Evolutionary conservation across 2,329 filamentous ascomycete species (phyloP), one percentile per base, ranked within the genome.

Genomic region (Apiospora kogelbergensis): DNA sequence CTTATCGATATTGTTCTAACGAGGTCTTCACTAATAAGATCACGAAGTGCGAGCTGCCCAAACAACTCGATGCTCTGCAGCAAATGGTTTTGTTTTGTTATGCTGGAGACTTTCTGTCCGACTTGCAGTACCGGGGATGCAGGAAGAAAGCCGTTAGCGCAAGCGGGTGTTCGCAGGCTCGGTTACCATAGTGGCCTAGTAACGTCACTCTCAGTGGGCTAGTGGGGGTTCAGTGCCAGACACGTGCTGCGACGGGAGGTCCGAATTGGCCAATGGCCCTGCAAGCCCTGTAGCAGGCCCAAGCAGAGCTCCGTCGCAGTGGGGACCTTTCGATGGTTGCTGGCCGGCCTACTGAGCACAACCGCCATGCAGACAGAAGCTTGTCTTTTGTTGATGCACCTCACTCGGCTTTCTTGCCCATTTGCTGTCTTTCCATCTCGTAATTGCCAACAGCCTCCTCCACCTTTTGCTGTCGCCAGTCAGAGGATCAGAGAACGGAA

Each of bases 381-480:
- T 60, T 60, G 53, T 60, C 53, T 60, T 37, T 60, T 60, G 53
- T 60, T 60, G 53, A 60, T 60, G 53, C 30, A 60, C 53, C 26
- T 60, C 53, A n/a, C 30, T 60, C 48, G 48, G 30, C 30, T 37
- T 57, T 24, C 53, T 33, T 60, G 30, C 26, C 26, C 37, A 60
- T 60, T 60, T 60, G 53, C 30, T 60, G 20, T 6, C 26, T 60
- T 60, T 20, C 4, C 53, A 60, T 37, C 30, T n/a, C 17, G 30
- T 37, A 60, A 33, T 17, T 57, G 26, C 48, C 33, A 57, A 9
- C 15, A 15, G 2, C n/a, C 26, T 17, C 20, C 26, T 57, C 17
- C 48, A 3, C 53, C 30, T 37, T 30, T 30, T 30, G 24, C 48
- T 24, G 9, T n/a, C 20, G 20, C 20, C 30, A 37, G 17, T 60